Evolutionary conservation across 805 yeast species (phyloP), one percentile per base, ranked within the genome.

Genomic region (Zygoascus bituminiphila): DNA sequence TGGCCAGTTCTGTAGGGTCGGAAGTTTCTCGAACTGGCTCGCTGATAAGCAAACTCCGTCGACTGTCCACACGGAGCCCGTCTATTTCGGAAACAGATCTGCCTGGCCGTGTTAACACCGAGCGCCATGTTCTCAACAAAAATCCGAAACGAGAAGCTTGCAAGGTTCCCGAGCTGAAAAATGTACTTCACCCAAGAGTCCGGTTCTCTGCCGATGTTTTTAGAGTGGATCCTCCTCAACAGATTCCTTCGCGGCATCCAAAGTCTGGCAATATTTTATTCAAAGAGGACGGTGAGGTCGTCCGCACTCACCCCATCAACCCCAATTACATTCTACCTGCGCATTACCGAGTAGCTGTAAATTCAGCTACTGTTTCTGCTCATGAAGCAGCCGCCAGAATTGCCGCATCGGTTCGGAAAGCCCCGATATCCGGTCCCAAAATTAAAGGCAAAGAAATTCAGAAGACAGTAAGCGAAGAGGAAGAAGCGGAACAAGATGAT

Each of bases 151-250:
- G 70, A 49, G 60, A 63, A 20, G 38, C 29, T 7, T 19, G 36
- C 36, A 49, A 54, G 29, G 42, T 54, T n/a, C 33, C 48, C 7
- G 52, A 54, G 37, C 42, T 55, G 14, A 46, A 45, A 14, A 50
- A 46, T 9, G 51, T 46, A 6, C 44, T 56, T 21, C 67, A 85
- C 61, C 74, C 77, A 54, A 70, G 89, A 52, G 95, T 88, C 4
- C 75, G 79, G 0, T 89, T 89, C 64, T 88, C 93, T 0, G 73
- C 87, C 4, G 84, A 84, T 45, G 78, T 82, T 46, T 76, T 88
- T 52, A 73, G 72, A 0, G 72, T 71, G 52, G 96, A 89, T 63
- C 97, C 97, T 1, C 95, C 96, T 1, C 97, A 89, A 60, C 96
- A 88, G 62, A 84, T 89, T 52, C 97, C 97, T 1, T 84, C 95